Conservation (phyloP, 1,139 yeast genomes). For the Scheffersomyces segobiensis region DNA sequence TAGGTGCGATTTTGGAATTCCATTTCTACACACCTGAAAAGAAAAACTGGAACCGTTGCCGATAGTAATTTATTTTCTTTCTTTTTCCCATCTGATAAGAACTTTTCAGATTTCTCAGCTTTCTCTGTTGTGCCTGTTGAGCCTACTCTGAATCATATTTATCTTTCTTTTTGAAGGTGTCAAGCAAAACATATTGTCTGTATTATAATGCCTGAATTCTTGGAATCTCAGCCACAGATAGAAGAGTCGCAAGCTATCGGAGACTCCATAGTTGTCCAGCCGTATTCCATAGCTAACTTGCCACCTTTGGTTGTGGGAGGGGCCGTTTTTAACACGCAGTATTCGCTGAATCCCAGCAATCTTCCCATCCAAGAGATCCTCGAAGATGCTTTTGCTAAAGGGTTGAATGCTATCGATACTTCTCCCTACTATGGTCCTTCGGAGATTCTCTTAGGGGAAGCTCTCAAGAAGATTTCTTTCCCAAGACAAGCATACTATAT, state of each 20-base stretch:
- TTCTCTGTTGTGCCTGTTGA: not conserved
- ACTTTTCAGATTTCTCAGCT: not conserved
- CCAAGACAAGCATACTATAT: conserved; percentile 67
- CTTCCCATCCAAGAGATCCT: conserved; percentile 62
- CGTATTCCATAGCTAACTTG: conserved; percentile 30
- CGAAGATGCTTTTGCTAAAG: conserved; percentile 59
- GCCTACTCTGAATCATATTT: not conserved
- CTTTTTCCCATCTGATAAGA: not conserved
- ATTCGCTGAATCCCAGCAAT: conserved; percentile 62
- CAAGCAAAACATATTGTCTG: not conserved
- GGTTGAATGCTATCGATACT: conserved; percentile 81
- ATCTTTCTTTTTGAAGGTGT: not conserved
- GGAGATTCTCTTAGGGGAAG: conserved; percentile 71
- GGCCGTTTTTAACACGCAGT: conserved; percentile 80
- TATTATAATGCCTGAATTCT: not conserved
- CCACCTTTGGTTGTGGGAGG: conserved; percentile 80
- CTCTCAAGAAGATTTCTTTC: conserved; percentile 46
- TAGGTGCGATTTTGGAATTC: not conserved
- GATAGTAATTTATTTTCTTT: too few species aligned
- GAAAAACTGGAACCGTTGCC: not conserved
- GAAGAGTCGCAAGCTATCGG: conserved; percentile 5
- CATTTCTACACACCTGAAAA: not conserved
- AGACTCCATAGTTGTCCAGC: conserved; percentile 12
- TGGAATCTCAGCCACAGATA: not conserved
- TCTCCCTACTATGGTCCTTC: conserved; percentile 94